Evolutionary conservation across 108 stramenopile species (phyloP).

Genomic region (Nitzschia palea): DNA sequence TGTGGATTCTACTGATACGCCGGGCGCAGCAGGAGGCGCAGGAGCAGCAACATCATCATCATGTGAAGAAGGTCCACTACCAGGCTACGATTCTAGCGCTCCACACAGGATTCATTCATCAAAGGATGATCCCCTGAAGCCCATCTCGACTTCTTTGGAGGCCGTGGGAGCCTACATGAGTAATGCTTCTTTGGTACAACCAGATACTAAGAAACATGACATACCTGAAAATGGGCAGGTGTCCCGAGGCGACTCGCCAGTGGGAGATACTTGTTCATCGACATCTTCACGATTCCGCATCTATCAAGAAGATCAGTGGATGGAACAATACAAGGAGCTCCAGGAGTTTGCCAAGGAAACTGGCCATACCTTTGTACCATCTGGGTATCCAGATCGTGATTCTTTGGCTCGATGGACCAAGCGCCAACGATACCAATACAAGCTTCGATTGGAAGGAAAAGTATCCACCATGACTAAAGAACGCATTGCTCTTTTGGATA

Average conservation of each 20-base stretch:
- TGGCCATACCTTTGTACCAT: not conserved
- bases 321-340: not conserved
- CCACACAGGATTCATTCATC: not conserved
- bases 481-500: slow-evolving; percentile 31
- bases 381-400: not conserved
- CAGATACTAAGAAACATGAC: no score
- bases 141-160: not conserved
- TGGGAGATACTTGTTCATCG: not conserved
- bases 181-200: not conserved
- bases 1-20: no score
- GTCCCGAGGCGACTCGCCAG: not conserved
- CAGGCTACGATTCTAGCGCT: no score
- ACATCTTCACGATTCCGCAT: not conserved
- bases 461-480: slow-evolving; percentile 49
- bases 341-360: not conserved
- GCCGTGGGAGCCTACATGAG: not conserved
- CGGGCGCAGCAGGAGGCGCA: no score
- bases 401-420: slow-evolving; percentile 38
- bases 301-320: slow-evolving; percentile 11
- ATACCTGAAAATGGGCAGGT: no score
- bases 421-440: slow-evolving; percentile 51
- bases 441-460: slow-evolving; percentile 31
- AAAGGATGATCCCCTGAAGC: not conserved
- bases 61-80: no score
- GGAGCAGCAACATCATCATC: no score